These are phyloP conservation scores for Cryptococcus jaspeensis DNA, from an alignment of 1,284 basidiomycete genomes.

Conservation along the genomic window DNA sequence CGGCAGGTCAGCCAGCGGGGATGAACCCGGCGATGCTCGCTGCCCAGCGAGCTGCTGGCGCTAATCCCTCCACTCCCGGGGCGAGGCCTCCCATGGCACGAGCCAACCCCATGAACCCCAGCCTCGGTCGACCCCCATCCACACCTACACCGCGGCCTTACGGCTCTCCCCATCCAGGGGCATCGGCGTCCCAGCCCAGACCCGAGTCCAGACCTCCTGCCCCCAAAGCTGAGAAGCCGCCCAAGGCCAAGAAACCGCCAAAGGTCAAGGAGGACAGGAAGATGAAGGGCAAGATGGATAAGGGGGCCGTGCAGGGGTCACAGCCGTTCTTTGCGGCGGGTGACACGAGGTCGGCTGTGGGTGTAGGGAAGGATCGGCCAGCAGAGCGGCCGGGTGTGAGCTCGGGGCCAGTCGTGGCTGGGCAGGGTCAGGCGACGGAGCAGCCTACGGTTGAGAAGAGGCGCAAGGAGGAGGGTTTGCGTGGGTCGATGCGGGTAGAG, in stretches of 20 bases:
- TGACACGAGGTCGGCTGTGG: not conserved
- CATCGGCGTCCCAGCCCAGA: too few species aligned
- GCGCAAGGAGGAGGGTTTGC: constrained; percentile 32
- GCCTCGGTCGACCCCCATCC: too few species aligned
- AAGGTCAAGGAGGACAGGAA: constrained; percentile 9
- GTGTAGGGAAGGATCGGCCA: not conserved
- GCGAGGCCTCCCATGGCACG: too few species aligned
- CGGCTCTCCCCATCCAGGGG: too few species aligned
- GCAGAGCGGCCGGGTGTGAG: too few species aligned
- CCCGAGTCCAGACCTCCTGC: not conserved
- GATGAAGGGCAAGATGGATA: constrained; percentile 6
- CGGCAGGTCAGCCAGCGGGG: too few species aligned
- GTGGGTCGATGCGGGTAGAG: constrained; percentile 46
- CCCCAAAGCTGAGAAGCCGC: constrained; percentile 6
- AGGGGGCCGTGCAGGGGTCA: constrained; percentile 6
- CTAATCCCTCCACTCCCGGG: too few species aligned
- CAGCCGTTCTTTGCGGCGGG: constrained; percentile 3
- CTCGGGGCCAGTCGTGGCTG: too few species aligned
- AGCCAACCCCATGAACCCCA: too few species aligned
- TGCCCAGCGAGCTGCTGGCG: too few species aligned
- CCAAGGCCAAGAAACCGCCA: constrained; percentile 7
- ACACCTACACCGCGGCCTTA: too few species aligned
- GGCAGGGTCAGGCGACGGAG: not conserved
- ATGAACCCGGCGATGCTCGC: too few species aligned
- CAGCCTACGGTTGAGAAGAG: constrained; percentile 5